These are phyloP conservation scores for Ceratocystis cacaofunesta DNA, from an alignment of 2,329 filamentous ascomycete species.

Conservation along the genomic window DNA sequence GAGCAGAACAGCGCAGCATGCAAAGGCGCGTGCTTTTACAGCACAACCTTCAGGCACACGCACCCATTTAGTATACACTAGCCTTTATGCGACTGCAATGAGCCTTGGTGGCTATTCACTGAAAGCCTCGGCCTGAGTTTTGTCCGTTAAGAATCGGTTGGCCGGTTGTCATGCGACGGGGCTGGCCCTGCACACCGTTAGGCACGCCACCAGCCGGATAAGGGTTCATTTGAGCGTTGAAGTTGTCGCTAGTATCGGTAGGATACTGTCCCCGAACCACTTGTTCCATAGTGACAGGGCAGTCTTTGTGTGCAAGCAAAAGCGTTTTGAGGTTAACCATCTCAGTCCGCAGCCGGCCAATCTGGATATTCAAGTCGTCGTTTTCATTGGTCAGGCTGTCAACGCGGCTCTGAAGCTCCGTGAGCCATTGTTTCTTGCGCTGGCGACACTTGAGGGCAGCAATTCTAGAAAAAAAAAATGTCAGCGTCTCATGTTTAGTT, in stretches of 20 bases:
- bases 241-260: slow-evolving; percentile 41
- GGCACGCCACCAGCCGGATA: slow-evolving; percentile 24
- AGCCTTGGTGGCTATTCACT: neutral
- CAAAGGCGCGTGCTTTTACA: neutral
- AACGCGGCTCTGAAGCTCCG: slow-evolving; percentile 85
- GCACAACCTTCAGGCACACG: neutral
- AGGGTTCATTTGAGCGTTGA: slow-evolving; percentile 41
- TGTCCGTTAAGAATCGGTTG: slow-evolving; percentile 15
- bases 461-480: slow-evolving; percentile 42
- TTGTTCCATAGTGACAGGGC: slow-evolving; percentile 79
- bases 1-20: neutral
- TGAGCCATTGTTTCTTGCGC: slow-evolving; percentile 97
- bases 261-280: slow-evolving; percentile 28
- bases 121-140: slow-evolving; percentile 6
- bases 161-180: slow-evolving; percentile 13
- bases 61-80: neutral
- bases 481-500: slow-evolving; percentile 19
- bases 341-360: slow-evolving; percentile 75
- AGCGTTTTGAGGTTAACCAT: slow-evolving; percentile 90
- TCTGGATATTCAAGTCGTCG: slow-evolving; percentile 68
- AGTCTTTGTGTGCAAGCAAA: slow-evolving; percentile 88
- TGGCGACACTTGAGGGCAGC: slow-evolving; percentile 94
- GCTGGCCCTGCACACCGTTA: neutral
- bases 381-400: slow-evolving; percentile 88
- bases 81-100: neutral